Conservation (phyloP, 139 green algal species). For the Chlamydomonas sphaeroides region DNA sequence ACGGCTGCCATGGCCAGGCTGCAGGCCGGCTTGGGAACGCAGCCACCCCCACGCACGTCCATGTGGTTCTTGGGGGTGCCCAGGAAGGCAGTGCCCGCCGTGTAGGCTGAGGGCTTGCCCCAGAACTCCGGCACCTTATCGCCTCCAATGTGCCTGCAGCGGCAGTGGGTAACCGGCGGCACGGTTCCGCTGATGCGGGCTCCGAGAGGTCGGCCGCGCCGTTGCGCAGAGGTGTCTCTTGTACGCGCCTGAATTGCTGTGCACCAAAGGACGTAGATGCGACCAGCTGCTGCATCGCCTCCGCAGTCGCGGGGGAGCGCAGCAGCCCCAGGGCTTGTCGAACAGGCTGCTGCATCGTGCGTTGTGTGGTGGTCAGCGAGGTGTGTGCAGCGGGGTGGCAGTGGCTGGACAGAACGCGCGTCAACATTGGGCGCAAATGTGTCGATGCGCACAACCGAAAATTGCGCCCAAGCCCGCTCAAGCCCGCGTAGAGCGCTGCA, state of each 20-base stretch:
- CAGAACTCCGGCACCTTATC: constrained; percentile 87
- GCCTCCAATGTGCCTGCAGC: constrained; percentile 64
- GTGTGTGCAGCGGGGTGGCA: too few species aligned
- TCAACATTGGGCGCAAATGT: too few species aligned
- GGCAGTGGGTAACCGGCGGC: too few species aligned
- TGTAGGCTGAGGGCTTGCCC: constrained; percentile 85
- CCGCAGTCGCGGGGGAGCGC: not conserved
- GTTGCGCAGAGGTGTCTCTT: not conserved
- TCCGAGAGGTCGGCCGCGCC: too few species aligned
- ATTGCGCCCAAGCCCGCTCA: too few species aligned
- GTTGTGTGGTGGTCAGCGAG: too few species aligned
- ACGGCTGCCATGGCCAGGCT: too few species aligned
- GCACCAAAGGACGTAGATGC: constrained; percentile 12
- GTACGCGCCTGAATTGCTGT: constrained; percentile 31
- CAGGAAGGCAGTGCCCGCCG: constrained; percentile 90
- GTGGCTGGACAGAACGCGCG: too few species aligned
- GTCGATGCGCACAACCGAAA: too few species aligned
- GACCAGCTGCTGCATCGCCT: constrained; percentile 10
- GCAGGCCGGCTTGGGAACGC: too few species aligned
- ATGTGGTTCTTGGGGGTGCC: constrained; percentile 91
- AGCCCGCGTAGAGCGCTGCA: too few species aligned
- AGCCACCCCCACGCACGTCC: constrained; percentile 55
- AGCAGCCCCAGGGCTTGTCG: constrained; percentile 1
- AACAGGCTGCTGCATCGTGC: constrained; percentile 22
- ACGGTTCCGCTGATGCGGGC: too few species aligned